These are phyloP conservation scores for Ophiorrhiza pumila DNA, from an alignment of 257 asterid species.

Conservation along the genomic window DNA sequence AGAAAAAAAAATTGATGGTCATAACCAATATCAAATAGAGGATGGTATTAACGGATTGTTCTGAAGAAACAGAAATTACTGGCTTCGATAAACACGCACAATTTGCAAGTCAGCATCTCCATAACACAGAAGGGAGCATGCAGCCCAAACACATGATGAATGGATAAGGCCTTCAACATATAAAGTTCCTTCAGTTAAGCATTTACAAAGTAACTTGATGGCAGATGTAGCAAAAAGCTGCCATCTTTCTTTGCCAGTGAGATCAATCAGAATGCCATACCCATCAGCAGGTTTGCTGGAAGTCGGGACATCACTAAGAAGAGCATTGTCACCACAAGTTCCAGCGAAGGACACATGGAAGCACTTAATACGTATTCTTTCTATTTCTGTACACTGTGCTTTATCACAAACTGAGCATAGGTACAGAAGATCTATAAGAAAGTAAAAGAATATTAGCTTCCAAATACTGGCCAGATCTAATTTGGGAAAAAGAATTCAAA, in stretches of 20 bases:
- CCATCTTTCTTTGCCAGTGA: constrained; percentile 70
- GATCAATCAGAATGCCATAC: constrained; percentile 61
- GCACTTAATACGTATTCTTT: constrained; percentile 50
- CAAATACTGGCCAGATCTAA: background rate
- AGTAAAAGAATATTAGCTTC: constrained; percentile 17
- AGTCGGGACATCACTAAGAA: constrained; percentile 59
- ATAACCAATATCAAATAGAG: constrained; percentile 18
- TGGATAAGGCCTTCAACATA: constrained; percentile 85
- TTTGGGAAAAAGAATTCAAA: background rate
- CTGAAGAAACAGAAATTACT: constrained; percentile 12
- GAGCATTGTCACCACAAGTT: constrained; percentile 36
- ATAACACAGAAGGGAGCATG: constrained; percentile 69
- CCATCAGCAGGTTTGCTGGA: constrained; percentile 51
- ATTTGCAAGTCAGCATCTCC: constrained; percentile 82
- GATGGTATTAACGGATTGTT: background rate
- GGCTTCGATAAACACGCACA: constrained; percentile 43
- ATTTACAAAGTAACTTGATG: constrained; percentile 74
- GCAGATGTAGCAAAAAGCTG: constrained; percentile 69
- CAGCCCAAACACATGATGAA: constrained; percentile 58
- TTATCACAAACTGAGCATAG: constrained; percentile 44
- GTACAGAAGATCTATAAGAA: constrained; percentile 45
- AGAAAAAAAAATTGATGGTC: constrained; percentile 41
- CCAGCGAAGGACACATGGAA: constrained; percentile 53
- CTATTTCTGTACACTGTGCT: constrained; percentile 32
- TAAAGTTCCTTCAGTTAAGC: constrained; percentile 82